A percentile compares a stretch with the other conserved stretches of the same genome.
Evolutionary conservation across 345 rosid genomes (phyloP).

Genomic region (Moricandia moricandioides): DNA sequence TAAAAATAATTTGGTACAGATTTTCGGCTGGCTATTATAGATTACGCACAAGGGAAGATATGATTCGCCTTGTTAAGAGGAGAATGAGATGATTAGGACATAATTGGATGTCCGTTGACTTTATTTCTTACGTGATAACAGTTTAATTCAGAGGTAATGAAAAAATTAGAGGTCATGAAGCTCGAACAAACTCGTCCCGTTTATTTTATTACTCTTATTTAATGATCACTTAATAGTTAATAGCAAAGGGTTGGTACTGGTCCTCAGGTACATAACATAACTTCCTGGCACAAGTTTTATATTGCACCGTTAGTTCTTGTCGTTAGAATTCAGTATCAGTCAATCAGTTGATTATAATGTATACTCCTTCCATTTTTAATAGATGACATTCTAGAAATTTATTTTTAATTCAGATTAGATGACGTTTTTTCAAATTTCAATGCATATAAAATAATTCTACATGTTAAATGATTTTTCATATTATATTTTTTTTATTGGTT

Average conservation of each 20-base stretch:
- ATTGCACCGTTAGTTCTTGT: not conserved
- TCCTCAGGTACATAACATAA: slow-evolving; percentile 2
- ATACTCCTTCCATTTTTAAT: too few species aligned
- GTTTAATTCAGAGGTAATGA: not conserved
- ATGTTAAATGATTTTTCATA: too few species aligned
- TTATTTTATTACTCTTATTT: not conserved
- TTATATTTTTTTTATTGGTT: too few species aligned
- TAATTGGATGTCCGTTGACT: slow-evolving; percentile 33
- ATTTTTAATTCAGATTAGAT: too few species aligned
- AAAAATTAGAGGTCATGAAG: not conserved
- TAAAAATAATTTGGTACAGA: slow-evolving; percentile 10
- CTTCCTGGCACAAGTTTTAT: not conserved
- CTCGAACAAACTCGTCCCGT: not conserved
- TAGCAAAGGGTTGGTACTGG: not conserved
- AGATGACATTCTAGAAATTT: too few species aligned
- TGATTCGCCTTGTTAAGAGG: slow-evolving; percentile 35
- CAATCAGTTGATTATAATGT: too few species aligned
- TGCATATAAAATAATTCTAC: too few species aligned
- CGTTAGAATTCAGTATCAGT: too few species aligned
- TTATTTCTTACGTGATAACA: slow-evolving; percentile 8
- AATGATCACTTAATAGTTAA: not conserved
- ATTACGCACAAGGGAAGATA: slow-evolving; percentile 23
- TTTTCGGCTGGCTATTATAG: slow-evolving; percentile 20
- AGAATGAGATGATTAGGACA: slow-evolving; percentile 31
- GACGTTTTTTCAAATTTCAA: too few species aligned